Evolutionary conservation across 2,329 filamentous ascomycete species (phyloP), one percentile per base, ranked within the genome.

Genomic region (Hypoxylon rubiginosum): DNA sequence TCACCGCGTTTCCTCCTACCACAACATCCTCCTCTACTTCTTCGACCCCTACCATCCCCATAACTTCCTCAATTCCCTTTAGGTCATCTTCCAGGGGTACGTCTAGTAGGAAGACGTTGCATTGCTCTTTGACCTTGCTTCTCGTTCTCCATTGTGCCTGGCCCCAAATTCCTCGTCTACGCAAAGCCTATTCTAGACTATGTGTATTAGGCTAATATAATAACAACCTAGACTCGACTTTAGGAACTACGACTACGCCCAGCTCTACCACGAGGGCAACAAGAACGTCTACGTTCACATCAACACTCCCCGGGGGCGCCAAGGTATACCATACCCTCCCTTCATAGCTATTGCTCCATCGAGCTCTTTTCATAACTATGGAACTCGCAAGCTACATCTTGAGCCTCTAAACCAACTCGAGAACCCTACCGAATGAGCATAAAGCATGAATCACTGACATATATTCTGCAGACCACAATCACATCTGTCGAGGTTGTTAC

Each of bases 241-340:
- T 65, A 9, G 50, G 63, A 28, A 70, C 70, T 17, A 51, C 73
- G 49, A 73, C 62, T 10, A 46, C 59, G 0, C 43, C 69, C 10
- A 58, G 50, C 19, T n/a, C 64, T 15, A 58, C 70, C 30, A 70
- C 64, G 4, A 54, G 28, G 45, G 62, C 39, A 58, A 67, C 55
- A 13, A 72, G 50, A 28, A 76, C 75, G 8, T 75, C 73, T n/a
- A 76, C 72, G 2, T 75, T 71, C 34, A 74, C 71, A 7, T 74
- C 72, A 15, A 78, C 76, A 2, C 69, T 76, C 1, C 72, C 75
- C 1, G 74, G 70, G 39, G 76, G 76, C 7, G 73, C 65, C 2
- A 50, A 49, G 60, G 67, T 64, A 64, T 15, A 10, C n/a, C 13
- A 36, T 15, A 15, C 41, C 10, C n/a, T 28, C 3, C 5, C 30